Evolutionary conservation across 768 basidiomycete species (phyloP), one percentile per base, ranked within the genome.

Genomic region (Trichaptum fuscoviolaceum): DNA sequence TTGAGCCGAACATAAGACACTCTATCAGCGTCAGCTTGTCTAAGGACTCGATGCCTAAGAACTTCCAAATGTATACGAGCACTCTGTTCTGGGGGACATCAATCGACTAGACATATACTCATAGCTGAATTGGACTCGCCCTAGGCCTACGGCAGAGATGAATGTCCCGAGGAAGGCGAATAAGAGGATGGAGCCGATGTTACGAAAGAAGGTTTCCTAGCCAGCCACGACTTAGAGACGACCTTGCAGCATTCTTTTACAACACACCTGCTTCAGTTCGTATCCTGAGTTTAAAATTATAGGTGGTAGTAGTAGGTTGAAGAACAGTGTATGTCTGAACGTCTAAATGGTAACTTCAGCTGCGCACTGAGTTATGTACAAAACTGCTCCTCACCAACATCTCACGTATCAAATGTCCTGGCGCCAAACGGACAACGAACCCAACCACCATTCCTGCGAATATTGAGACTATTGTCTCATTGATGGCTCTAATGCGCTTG

Each of bases 241-340:
- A 30, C 27, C 23, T 58, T 12, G 58, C 1, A 61, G n/a, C n/a
- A n/a, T n/a, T n/a, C 9, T 18, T 6, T 7, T 24, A 12, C 35
- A 12, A 72, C 86, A 67, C 66, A 89, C 95, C 83, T 99, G 96
- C 75, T 95, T 96, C 66, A 99, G 87, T 77, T 97, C 95, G 75
- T 97, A 99, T 7, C 97, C 97, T 1, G 95, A 97, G 77, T 96
- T 97, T 57, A 99, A 81, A 74, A 99, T 99, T 75, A 99, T 99
- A 0, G 97, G 97, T 6, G 96, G 97, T 4, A 99, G 85, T n/a
- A 99, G 82, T 24, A 99, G 83, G 77, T 99, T 99, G 83, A 99
- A 97, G 82, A 99, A 96, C 63, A 99, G 82, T 2, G 96, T 98
- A 74, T 96, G 94, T 75, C 92, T 93, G 84, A 96, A 96, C 9